These are phyloP conservation scores for Aureobasidium sp. DNA, from an alignment of 2,329 filamentous ascomycete genomes.

Conservation along the genomic window DNA sequence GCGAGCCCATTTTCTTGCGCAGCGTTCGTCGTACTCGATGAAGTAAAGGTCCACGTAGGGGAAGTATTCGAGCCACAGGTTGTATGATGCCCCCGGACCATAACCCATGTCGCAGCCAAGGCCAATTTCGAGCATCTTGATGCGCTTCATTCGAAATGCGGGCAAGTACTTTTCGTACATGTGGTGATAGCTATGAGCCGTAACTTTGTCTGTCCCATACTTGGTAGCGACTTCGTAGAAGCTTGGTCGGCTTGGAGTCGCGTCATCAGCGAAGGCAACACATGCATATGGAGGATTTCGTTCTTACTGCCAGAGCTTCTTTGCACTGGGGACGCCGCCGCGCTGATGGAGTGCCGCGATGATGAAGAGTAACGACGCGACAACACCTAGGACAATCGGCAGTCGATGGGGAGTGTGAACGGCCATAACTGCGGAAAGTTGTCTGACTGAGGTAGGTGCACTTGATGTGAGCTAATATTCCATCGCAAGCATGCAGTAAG, in stretches of 20 bases:
- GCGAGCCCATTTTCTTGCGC: constrained; percentile 32
- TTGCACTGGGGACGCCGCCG: constrained; percentile 5
- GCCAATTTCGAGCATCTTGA: constrained; percentile 39
- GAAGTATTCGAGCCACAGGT: constrained; percentile 38
- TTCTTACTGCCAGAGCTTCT: constrained; percentile 8
- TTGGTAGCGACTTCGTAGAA: constrained; percentile 33
- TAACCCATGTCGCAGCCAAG: constrained; percentile 37
- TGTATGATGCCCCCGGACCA: constrained; percentile 35
- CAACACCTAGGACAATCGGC: constrained; percentile 17
- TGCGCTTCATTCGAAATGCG: constrained; percentile 25
- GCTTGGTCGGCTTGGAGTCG: constrained; percentile 8
- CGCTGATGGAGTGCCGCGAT: constrained; percentile 14
- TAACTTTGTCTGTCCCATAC: constrained; percentile 37
- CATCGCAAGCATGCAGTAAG: background rate
- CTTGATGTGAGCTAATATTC: background rate
- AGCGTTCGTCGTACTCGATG: constrained; percentile 35
- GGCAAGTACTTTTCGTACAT: constrained; percentile 38
- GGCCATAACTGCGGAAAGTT: background rate
- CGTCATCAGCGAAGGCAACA: background rate
- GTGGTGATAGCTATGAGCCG: constrained; percentile 33
- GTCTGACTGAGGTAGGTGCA: background rate
- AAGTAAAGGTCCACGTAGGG: constrained; percentile 36
- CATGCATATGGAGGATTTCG: background rate
- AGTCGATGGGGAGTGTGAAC: constrained; percentile 12
- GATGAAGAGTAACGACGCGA: constrained; percentile 14